Base-by-base conservation (phyloP, 169 alveolate genomes). In the Cystoisospora suis region DNA sequence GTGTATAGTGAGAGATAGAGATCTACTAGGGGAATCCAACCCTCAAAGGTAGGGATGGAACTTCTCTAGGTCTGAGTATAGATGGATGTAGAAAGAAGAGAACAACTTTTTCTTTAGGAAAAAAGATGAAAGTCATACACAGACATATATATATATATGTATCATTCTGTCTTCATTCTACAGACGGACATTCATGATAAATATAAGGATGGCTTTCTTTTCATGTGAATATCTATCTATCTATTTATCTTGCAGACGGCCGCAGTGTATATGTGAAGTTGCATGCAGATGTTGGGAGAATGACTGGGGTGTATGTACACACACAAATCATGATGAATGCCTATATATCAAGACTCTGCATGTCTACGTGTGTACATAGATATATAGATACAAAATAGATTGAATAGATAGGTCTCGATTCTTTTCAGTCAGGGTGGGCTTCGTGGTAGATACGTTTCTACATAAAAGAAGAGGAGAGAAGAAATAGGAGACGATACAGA, bases 71-170 rank as follows among this genome's bases (percentile, higher is more conserved):
- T 53, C 12, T 53, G 23, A 15, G 65, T 23, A 23, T 53, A 92
- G 47, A 94, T 95, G 69, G 44, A 90, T 46, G 94, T 93, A 56
- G 40, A 49, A 15, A 91, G 91, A 49, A 80, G 70, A 61, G n/a
- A n/a, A n/a, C n/a, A n/a, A n/a, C n/a, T n/a, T n/a, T n/a, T n/a
- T n/a, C n/a, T n/a, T n/a, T n/a, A n/a, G n/a, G n/a, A n/a, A n/a
- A n/a, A n/a, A n/a, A n/a, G n/a, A n/a, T n/a, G n/a, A n/a, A n/a
- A n/a, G n/a, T n/a, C 81, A 44, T 58, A 90, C 80, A 92, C 94
- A 61, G 90, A 80, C 42, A 44, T 47, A 20, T 47, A 20, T 47
- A 20, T 47, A 44, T 47, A 20, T 80, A 80, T 80, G 45, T 65
- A 80, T 80, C 15, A 12, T 12, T 53, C 29, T 53, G 23, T 53